These are phyloP conservation scores for Solanum peruvianum DNA, from an alignment of 257 asterid genomes.

Conservation along the genomic window DNA sequence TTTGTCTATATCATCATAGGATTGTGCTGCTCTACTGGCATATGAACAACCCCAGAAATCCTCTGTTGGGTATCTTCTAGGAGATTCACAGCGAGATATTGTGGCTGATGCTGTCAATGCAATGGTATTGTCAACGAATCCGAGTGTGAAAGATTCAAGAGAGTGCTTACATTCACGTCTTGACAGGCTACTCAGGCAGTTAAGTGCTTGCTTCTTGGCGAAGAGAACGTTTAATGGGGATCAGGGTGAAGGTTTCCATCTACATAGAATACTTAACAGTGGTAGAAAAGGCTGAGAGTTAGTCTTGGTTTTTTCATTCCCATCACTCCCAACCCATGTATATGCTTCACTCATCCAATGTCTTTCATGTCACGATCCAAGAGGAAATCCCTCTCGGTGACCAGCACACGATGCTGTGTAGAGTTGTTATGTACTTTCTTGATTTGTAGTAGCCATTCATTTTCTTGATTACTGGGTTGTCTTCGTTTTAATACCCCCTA, in stretches of 20 bases:
- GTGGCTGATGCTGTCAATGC: constrained; percentile 94
- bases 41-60: constrained; percentile 63
- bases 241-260: constrained; percentile 75
- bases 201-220: constrained; percentile 66
- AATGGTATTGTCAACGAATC: constrained; percentile 51
- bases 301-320: not conserved
- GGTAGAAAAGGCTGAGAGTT: constrained; percentile 22
- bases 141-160: constrained; percentile 30
- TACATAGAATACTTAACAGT: constrained; percentile 47
- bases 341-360: constrained; percentile 1
- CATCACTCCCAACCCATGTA: constrained; percentile 1
- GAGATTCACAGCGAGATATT: constrained; percentile 68
- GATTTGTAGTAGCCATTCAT: not conserved
- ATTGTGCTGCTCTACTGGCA: constrained; percentile 87
- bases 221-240: constrained; percentile 62
- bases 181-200: constrained; percentile 73
- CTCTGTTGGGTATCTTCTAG: constrained; percentile 76
- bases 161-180: constrained; percentile 60
- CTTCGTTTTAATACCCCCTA: not conserved
- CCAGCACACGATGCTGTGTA: not conserved
- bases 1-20: constrained; percentile 28
- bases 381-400: not conserved
- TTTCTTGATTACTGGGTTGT: not conserved
- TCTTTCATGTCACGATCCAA: not conserved
- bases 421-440: not conserved